Conservation (phyloP, 805 yeast species). For the Yarrowia sp. region DNA sequence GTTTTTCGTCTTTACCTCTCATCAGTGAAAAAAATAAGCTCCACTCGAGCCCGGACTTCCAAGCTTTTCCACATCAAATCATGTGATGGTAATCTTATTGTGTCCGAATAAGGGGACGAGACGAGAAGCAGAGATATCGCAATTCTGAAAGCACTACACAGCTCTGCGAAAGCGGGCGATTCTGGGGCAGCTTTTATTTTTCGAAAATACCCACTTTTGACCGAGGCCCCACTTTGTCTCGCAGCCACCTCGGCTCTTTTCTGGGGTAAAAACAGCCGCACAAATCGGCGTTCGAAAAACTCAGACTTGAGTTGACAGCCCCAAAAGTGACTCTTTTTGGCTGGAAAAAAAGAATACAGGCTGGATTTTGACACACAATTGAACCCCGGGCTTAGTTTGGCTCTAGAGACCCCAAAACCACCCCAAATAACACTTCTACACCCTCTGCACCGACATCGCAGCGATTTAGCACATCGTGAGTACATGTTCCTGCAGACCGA, state of each 20-base stretch:
- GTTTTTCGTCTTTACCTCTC: background rate
- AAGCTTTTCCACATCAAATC: slow-evolving; percentile 1
- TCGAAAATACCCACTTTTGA: background rate
- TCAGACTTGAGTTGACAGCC: background rate
- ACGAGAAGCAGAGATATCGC: background rate
- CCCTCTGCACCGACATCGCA: slow-evolving; percentile 13
- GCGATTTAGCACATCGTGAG: background rate
- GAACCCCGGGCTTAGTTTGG: background rate
- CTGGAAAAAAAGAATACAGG: background rate
- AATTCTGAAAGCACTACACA: background rate
- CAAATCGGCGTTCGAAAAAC: background rate
- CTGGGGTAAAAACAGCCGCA: slow-evolving; percentile 22
- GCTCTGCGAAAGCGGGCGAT: background rate
- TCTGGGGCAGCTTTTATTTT: background rate
- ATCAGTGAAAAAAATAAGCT: background rate
- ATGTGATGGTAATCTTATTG: background rate
- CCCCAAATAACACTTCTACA: too few species aligned
- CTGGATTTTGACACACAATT: too few species aligned
- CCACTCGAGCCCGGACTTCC: background rate
- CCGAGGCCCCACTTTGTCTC: background rate
- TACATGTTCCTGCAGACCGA: background rate
- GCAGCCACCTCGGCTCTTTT: background rate
- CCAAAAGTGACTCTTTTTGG: background rate
- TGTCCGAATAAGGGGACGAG: too few species aligned
- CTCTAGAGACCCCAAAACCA: too few species aligned